Evolutionary conservation across 768 basidiomycete genomes (phyloP), one percentile per base, ranked within the genome.

Genomic region (Amanita phalloides): DNA sequence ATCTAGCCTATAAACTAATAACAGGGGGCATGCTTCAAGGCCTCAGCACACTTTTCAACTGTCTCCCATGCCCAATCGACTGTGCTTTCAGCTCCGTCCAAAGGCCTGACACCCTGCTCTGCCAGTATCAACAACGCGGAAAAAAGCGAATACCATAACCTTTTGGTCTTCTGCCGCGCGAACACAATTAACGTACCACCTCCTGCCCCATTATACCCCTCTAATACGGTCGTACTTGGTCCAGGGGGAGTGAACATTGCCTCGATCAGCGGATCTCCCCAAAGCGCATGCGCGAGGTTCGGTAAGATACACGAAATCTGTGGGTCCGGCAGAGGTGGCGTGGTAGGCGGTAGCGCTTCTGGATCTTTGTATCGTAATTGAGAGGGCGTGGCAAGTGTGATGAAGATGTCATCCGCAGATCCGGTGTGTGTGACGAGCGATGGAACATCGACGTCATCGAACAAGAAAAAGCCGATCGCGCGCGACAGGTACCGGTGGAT

Each of bases 181-280:
- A 88, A 82, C 21, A 77, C 60, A 2, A 84, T 68, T 41, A 80
- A 60, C 3, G 66, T 67, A 1, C 66, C 71, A 1, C 78, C 79
- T 5, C 76, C 74, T n/a, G 69, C 69, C 2, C 51, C 65, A 38
- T 64, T 62, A 58, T 89, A 89, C 1, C 81, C 86, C 62, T 85
- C 80, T 45, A 72, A 62, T 17, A 87, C 63, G 3, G 79, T 81
- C 26, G 56, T 55, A 38, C 67, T 74, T 14, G 77, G 76, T 10
- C 69, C 70, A 0, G 69, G 67, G 0, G 71, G 68, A 44, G 78
- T 58, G 68, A 88, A 84, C 57, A 81, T 72, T 4, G 74, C 69
- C 62, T 89, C 87, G 35, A 87, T 70, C 36, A 89, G 65, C 8
- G 87, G 87, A 61, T 90, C 87, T 26, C 84, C 86, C 79, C 84